Evolutionary conservation across 192 early-diverging fungal species (phyloP), one percentile per base, ranked within the genome.

Genomic region (Ambispora gerdemannii): DNA sequence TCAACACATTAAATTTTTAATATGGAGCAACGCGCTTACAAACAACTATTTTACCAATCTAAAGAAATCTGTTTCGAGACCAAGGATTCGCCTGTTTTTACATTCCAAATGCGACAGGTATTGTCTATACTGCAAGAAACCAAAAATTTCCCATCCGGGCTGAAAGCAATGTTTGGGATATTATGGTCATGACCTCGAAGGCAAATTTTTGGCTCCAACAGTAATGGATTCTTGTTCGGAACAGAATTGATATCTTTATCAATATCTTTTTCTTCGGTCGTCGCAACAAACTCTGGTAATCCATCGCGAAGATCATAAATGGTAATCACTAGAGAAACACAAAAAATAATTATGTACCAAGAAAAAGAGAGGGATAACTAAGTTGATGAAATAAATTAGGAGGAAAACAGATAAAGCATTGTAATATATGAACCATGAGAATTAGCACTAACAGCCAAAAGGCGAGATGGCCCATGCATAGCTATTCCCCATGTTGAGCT

Each of bases 401-500:
- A n/a, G n/a, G n/a, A n/a, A n/a, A n/a, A n/a, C n/a, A n/a, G 24
- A 36, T 69, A 25, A 36, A 38, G 56, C 25, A 69, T 69, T 22
- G 67, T 69, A n/a, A 69, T 69, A 38, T 55, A n/a, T n/a, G n/a
- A n/a, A n/a, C n/a, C 33, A 51, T 75, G 67, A 19, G 79, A 75
- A 69, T 88, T 88, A 22, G 78, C 77, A 31, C 80, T 81, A 4
- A 87, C 78, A 2, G 83, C 87, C 11, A 88, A 74, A 33, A 88
- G 60, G 4, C 86, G 74, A 36, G 63, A 63, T 19, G 77, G 74
- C 17, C 80, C 53, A 74, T 87, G 81, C 28, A 87, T 75, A 4
- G 81, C 86, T 50, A 88, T 75, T 7, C 87, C 85, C 87, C 87
- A 88, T 2, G 85, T 81, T 0, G 85, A 81, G 0, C 63, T 70